Conservation (phyloP, 1,284 basidiomycete species). For the Heterobasidion occidentale region DNA sequence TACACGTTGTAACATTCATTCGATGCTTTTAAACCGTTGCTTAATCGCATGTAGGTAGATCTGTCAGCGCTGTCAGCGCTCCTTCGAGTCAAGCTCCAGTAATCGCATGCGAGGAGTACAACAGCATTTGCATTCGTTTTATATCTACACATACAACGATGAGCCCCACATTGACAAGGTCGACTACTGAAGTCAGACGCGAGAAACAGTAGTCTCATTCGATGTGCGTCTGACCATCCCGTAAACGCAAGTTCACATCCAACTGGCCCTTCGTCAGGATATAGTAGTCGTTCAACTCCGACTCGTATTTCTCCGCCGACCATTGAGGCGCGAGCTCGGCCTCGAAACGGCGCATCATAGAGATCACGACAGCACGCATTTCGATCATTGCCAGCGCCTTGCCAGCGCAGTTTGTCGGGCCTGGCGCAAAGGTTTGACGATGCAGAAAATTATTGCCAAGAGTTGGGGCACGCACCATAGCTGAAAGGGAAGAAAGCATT, state of each 20-base stretch:
- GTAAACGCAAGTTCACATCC: background rate
- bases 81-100: no score
- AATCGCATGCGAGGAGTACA: no score
- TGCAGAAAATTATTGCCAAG: background rate
- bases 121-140: no score
- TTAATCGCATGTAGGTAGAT: no score
- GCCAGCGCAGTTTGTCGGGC: slow-evolving; percentile 21
- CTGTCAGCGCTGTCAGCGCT: no score
- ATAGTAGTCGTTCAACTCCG: background rate
- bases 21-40: no score
- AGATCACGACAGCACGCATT: slow-evolving; percentile 19
- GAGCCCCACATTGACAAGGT: no score
- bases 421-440: background rate
- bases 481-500: slow-evolving; percentile 24
- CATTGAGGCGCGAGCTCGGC: slow-evolving; percentile 2
- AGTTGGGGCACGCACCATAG: slow-evolving; percentile 13
- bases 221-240: background rate
- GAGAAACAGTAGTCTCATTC: no score
- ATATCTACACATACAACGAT: no score
- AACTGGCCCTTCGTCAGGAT: background rate
- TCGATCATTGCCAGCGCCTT: slow-evolving; percentile 22
- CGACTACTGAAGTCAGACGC: no score
- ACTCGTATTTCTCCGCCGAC: background rate
- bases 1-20: no score
- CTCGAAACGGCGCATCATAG: slow-evolving; percentile 19